Base-by-base conservation (phyloP, 2,329 filamentous ascomycete genomes). In the Cordyceps cicadae region DNA sequence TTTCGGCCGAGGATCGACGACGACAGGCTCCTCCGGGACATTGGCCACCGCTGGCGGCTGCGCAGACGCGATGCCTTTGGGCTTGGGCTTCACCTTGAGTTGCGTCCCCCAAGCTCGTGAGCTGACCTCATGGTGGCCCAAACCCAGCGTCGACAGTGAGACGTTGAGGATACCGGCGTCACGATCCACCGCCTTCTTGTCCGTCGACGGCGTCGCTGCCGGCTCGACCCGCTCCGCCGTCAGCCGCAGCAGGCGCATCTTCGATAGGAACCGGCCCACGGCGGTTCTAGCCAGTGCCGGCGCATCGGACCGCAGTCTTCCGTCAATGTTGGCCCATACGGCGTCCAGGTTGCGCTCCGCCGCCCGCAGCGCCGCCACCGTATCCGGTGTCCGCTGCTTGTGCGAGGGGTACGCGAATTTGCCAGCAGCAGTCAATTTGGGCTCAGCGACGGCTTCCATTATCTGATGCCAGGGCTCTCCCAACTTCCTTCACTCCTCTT, bases 211-310 rank as follows among this genome's bases (percentile, higher is more conserved):
- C 8, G 65, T 49, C 8, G 65, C 48, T 6, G 65, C 46, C 0
- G 73, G 72, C 57, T 79, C 76, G 32, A 74, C 64, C 79, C 80
- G 84, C 14, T 75, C 71, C 0, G 75, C 70, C 0, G 80, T 84
- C n/a, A 81, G 73, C 34, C 76, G 75, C 7, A 84, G 65, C 1
- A 63, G 65, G 4, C 76, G 74, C 0, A 63, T 51, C 34, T 73
- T 67, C 0, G 69, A 69, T 4, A 78, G 64, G 0, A 77, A 61
- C 1, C 63, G 61, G 9, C 66, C 26, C 1, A 70, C 19, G 45
- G 71, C 66, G n/a, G 69, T 69, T 5, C 68, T 0, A 64, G 59
- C 32, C 73, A 45, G 3, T 67, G n/a, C 39, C 26, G 39, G 39
- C 5, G 17, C 24, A 15, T 46, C 60, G 4, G 14, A 37, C 11